Conservation (phyloP, 2,329 filamentous ascomycete species). For the Camillea tinctor region DNA sequence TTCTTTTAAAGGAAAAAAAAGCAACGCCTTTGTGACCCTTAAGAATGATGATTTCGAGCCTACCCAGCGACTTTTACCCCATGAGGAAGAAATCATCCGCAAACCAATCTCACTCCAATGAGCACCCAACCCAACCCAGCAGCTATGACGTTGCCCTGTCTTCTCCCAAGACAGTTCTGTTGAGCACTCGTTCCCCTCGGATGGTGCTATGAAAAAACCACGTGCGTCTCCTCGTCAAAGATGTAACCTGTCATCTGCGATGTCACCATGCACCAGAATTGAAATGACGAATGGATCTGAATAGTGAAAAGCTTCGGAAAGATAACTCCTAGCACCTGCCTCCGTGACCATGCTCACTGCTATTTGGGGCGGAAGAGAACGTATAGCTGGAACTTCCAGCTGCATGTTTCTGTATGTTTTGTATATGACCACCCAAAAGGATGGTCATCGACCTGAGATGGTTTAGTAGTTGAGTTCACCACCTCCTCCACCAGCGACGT, state of each 20-base stretch:
- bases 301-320: not conserved
- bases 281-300: not conserved
- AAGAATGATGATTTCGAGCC: not conserved
- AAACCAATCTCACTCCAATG: not conserved
- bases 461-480: constrained; percentile 86
- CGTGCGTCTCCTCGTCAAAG: not conserved
- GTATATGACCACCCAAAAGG: not conserved
- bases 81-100: not conserved
- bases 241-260: not conserved
- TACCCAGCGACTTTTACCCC: not conserved
- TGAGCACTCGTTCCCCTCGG: not conserved
- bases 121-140: not conserved
- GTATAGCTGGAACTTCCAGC: not conserved
- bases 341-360: not conserved
- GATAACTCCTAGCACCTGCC: not conserved
- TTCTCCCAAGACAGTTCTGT: not conserved
- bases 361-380: not conserved
- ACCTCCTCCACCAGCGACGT: constrained; percentile 69
- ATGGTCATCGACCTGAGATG: not conserved
- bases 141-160: not conserved
- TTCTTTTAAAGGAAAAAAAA: too few species aligned
- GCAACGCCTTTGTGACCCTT: not conserved
- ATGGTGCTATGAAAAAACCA: not conserved
- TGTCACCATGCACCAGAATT: not conserved
- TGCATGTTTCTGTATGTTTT: not conserved